Evolutionary conservation across 2,329 filamentous ascomycete species (phyloP).

Genomic region (Teratosphaeria viscida): DNA sequence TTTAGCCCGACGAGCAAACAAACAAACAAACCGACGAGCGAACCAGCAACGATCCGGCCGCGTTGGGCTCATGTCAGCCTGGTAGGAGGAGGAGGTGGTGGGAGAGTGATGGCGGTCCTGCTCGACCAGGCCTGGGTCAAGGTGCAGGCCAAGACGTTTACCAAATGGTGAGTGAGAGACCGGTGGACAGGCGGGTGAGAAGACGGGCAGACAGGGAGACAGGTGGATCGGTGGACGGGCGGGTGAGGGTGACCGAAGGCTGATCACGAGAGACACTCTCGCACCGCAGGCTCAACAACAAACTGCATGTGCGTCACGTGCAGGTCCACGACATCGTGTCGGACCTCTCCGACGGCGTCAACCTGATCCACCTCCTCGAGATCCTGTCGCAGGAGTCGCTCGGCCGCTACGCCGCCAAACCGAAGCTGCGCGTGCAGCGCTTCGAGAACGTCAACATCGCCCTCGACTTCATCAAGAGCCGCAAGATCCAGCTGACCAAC

Average conservation of each 20-base stretch:
- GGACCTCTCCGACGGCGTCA: conserved; percentile 88
- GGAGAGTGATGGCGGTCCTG: conserved; percentile 1
- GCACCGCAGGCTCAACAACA: conserved; percentile 70
- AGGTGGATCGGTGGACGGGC: neutral
- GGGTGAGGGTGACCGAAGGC: neutral
- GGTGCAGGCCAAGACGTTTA: conserved; percentile 10
- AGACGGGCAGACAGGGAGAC: neutral
- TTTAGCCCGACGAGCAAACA: too few species aligned
- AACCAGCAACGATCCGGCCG: too few species aligned
- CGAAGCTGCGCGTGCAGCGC: conserved; percentile 87
- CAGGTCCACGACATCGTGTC: conserved; percentile 77
- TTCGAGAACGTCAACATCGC: conserved; percentile 98
- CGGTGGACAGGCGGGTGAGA: neutral
- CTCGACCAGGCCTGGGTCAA: conserved; percentile 11
- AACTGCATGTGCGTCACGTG: conserved; percentile 67
- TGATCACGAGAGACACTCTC: neutral
- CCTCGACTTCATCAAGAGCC: conserved; percentile 81
- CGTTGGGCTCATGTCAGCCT: too few species aligned
- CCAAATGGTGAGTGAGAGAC: conserved; percentile 4
- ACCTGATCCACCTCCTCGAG: conserved; percentile 94
- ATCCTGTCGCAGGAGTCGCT: conserved; percentile 90
- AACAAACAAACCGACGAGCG: too few species aligned
- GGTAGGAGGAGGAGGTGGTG: neutral
- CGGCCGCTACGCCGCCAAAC: conserved; percentile 90
- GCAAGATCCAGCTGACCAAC: conserved; percentile 94